Conservation (phyloP, 345 rosid genomes). For the Ceriops decandra region DNA sequence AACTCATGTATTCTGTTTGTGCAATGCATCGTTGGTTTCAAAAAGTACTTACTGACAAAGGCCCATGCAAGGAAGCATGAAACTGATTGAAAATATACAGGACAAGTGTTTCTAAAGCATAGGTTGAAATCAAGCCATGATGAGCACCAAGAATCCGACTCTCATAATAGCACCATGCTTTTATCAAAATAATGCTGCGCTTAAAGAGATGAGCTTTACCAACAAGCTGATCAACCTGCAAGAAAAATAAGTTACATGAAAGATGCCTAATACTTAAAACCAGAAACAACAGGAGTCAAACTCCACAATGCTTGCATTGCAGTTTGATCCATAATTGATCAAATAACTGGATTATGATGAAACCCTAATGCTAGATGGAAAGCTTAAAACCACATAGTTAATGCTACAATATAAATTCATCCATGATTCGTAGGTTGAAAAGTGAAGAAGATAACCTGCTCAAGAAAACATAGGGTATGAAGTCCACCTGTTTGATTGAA, state of each 20-base stretch:
- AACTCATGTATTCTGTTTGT: conserved; percentile 5
- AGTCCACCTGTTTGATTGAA: conserved; percentile 79
- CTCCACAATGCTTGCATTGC: neutral
- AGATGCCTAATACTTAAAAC: neutral
- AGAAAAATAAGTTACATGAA: conserved; percentile 11
- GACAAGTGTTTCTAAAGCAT: conserved; percentile 75
- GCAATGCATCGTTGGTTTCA: neutral
- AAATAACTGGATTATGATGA: neutral
- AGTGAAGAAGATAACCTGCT: conserved; percentile 43
- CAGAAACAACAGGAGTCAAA: neutral
- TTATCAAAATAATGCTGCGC: conserved; percentile 66
- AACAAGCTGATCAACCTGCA: conserved; percentile 61
- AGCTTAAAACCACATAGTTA: neutral
- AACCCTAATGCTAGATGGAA: neutral
- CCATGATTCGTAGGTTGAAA: neutral
- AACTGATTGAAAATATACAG: conserved; percentile 67
- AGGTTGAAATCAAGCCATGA: conserved; percentile 77
- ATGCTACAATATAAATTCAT: conserved; percentile 2
- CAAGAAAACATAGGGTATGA: conserved; percentile 66
- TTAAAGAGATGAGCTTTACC: conserved; percentile 82
- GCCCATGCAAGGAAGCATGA: conserved; percentile 62
- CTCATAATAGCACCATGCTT: conserved; percentile 97
- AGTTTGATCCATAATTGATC: no score
- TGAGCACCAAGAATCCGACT: conserved; percentile 91
- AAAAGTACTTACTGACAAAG: conserved; percentile 58